phyloP scores from a whole-genome alignment of 2,329 filamentous ascomycete species.

The Ilyonectria destructans region DNA sequence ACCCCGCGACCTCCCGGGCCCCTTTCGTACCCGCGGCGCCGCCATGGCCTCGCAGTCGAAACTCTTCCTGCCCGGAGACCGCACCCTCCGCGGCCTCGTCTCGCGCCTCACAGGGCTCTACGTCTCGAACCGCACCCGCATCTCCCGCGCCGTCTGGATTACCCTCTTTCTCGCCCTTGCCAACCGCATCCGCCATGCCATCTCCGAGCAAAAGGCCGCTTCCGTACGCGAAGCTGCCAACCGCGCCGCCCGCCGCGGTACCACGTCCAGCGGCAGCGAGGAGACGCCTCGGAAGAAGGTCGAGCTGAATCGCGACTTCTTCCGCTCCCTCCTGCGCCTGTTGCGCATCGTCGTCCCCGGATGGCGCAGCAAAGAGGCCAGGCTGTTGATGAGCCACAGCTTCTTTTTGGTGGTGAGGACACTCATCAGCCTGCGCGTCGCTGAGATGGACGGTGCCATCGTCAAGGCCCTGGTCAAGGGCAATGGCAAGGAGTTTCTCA shows the following conservation, averaged over 20 bases:
- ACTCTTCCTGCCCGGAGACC: slow-evolving; percentile 72
- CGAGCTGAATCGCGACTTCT: slow-evolving; percentile 89
- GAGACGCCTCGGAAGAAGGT: slow-evolving; percentile 80
- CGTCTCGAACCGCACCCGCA: slow-evolving; percentile 83
- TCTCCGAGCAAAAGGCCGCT: slow-evolving; percentile 93
- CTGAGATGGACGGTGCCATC: slow-evolving; percentile 93
- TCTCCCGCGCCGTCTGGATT: slow-evolving; percentile 88
- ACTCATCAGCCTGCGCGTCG: slow-evolving; percentile 94
- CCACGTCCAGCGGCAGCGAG: slow-evolving; percentile 59
- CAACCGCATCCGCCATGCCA: slow-evolving; percentile 91
- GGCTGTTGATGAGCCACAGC: slow-evolving; percentile 90
- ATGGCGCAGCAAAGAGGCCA: slow-evolving; percentile 89
- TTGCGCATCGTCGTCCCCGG: slow-evolving; percentile 91
- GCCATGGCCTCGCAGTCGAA: slow-evolving; percentile 85
- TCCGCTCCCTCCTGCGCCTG: slow-evolving; percentile 82
- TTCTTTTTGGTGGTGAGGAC: slow-evolving; percentile 93
- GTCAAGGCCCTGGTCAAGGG: slow-evolving; percentile 95
- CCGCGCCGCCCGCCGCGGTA: slow-evolving; percentile 64
- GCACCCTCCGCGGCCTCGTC: slow-evolving; percentile 76
- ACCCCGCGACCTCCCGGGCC: slow-evolving; percentile 9
- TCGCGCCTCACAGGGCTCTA: slow-evolving; percentile 81
- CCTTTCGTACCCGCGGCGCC: slow-evolving; percentile 13
- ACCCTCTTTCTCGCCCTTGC: slow-evolving; percentile 85
- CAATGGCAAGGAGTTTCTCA: slow-evolving; percentile 90
- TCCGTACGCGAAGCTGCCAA: slow-evolving; percentile 77